phyloP scores from a whole-genome alignment of 2,329 filamentous ascomycete species.

The Metarhizium robertsii region DNA sequence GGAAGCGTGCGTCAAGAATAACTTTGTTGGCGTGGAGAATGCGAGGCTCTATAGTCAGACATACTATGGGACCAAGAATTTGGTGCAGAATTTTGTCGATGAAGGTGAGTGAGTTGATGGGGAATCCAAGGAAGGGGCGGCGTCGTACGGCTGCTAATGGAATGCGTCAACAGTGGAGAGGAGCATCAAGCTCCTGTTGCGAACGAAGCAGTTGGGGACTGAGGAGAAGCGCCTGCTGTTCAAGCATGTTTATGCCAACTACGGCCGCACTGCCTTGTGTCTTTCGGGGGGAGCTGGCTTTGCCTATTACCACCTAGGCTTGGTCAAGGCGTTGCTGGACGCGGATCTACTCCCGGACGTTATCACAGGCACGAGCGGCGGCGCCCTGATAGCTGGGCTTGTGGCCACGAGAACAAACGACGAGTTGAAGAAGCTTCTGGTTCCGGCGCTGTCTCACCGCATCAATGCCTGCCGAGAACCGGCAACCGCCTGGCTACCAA shows the following conservation, averaged over 20 bases:
- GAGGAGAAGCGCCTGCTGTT: conserved; percentile 76
- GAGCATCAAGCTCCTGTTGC: conserved; percentile 56
- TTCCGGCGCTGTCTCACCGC: conserved; percentile 74
- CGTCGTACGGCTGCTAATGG: neutral
- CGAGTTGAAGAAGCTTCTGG: conserved; percentile 74
- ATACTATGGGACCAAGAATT: conserved; percentile 93
- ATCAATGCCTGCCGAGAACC: conserved; percentile 81
- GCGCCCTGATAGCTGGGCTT: conserved; percentile 79
- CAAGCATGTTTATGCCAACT: conserved; percentile 84
- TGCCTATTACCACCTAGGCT: conserved; percentile 93
- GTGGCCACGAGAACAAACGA: conserved; percentile 86
- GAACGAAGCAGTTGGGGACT: conserved; percentile 54
- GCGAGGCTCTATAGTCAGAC: conserved; percentile 92
- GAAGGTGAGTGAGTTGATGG: conserved; percentile 52
- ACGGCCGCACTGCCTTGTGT: conserved; percentile 84
- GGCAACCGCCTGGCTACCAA: conserved; percentile 62
- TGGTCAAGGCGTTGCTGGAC: conserved; percentile 82
- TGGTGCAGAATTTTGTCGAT: conserved; percentile 84
- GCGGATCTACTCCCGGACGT: conserved; percentile 80
- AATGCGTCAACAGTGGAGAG: conserved; percentile 43
- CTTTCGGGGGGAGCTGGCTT: conserved; percentile 90
- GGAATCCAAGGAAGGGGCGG: neutral
- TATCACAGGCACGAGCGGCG: conserved; percentile 92
- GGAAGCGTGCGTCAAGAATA: conserved; percentile 93
- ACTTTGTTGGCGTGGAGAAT: conserved; percentile 93